Conservation (phyloP, 345 rosid species). For the Syzygium aqueum region DNA sequence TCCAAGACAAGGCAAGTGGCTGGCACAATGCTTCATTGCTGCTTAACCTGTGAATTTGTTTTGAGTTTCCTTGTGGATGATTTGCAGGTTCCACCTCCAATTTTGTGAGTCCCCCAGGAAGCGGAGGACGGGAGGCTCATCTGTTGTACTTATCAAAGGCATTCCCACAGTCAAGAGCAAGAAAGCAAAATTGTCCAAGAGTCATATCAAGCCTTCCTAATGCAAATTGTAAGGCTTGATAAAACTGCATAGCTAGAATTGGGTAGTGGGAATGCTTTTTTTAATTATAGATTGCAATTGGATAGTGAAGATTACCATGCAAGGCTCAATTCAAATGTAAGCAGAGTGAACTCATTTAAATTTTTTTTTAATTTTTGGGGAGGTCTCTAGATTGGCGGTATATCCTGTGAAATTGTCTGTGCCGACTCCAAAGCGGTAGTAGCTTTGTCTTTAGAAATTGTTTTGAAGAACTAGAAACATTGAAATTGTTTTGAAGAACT, state of each 20-base stretch:
- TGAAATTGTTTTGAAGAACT: neutral
- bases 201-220: constrained; percentile 10
- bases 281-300: neutral
- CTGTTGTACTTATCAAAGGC: constrained; percentile 26
- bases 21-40: neutral
- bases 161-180: constrained; percentile 31
- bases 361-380: neutral
- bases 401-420: neutral
- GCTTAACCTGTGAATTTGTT: neutral
- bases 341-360: neutral
- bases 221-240: neutral
- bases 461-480: neutral
- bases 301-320: neutral
- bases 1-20: constrained; percentile 4
- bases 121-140: constrained; percentile 29
- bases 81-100: constrained; percentile 7
- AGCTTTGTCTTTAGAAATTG: neutral
- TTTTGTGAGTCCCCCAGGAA: constrained; percentile 33
- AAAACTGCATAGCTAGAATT: neutral
- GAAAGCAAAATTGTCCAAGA: constrained; percentile 12
- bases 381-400: neutral
- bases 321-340: neutral
- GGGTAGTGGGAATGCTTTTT: neutral
- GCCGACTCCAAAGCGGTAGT: neutral
- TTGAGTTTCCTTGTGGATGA: neutral